These are phyloP conservation scores for Cucumis sativus DNA, from an alignment of 306 rosid genomes.

Conservation along the genomic window Cucumber_9930_V3 NC_026657.2:23607001-23607500, in stretches of 20 bases:
- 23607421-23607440: not conserved
- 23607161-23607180: not conserved
- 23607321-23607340: conserved; percentile 5
- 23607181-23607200: not conserved
- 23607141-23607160: not conserved
- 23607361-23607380: not conserved
- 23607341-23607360: conserved; percentile 9
- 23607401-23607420: not conserved
- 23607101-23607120: not conserved
- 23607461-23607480: conserved; percentile 16
- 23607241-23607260: not conserved
- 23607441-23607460: not conserved
- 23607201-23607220: not conserved
- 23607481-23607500: conserved; percentile 32
- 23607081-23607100: not conserved
- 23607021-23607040: not conserved
- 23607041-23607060: not conserved
- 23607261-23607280: not conserved
- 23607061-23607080: not conserved
- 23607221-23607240: not conserved
- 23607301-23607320: not conserved
- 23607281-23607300: not conserved
- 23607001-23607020: not conserved
- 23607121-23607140: not conserved
- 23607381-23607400: not conserved